Evolutionary conservation across 2,329 filamentous ascomycete genomes (phyloP), one percentile per base, ranked within the genome.

Genomic region (Neofusicoccum ribis): DNA sequence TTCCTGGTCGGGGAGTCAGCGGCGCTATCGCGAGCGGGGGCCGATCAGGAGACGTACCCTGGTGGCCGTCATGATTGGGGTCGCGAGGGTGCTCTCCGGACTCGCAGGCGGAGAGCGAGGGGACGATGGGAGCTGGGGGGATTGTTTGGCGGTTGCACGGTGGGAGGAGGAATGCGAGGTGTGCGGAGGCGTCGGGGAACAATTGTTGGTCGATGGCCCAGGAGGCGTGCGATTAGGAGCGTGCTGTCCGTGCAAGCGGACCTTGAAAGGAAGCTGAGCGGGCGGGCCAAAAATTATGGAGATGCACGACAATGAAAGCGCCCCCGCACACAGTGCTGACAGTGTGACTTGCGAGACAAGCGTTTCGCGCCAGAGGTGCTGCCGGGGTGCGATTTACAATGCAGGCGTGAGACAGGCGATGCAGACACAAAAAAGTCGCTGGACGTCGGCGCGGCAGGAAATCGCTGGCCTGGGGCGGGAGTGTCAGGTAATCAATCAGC

Each of bases 1-100:
- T 69, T 78, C 76, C 75, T 78, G 70, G 59, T 66, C 67, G 64
- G 67, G 64, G 61, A 51, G 74, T 78, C 68, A 77, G 75, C 71
- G 58, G 34, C 54, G 47, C 64, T 70, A 69, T 69, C 69, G 67
- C 65, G 41, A 51, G 58, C 46, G 69, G 64, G 43, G 54, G 49
- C 50, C 27, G 20, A 61, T 68, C 54, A 65, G 61, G 54, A 63
- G 60, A 52, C 63, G 65, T 75, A 71, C 76, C 76, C 77, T 78
- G 71, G 76, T 69, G 72, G 77, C 76, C 56, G 76, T 78, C 76
- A 77, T 78, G 62, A n/a, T 65, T 17, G 31, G 49, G 14, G 23
- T 11, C 15, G 46, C 4, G 34, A 50, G n/a, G 34, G 31, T 14
- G 50, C 50, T 52, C 39, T 47, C 56, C 56, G 43, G 31, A 15